Evolutionary conservation across 2,329 filamentous ascomycete species (phyloP).

Genomic region (Fusarium duplospermum): DNA sequence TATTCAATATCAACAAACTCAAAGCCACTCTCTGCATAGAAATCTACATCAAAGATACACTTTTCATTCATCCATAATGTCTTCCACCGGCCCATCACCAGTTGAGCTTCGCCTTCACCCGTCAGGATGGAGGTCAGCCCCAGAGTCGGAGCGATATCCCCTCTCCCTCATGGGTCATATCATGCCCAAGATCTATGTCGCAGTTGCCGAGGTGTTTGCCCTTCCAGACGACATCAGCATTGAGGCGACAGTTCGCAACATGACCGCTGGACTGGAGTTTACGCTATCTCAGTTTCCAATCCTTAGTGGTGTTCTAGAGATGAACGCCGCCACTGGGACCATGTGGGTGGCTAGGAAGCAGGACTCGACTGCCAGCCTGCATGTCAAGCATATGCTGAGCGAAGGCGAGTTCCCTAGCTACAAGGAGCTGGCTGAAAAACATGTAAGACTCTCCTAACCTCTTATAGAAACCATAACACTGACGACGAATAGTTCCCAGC

Average conservation of each 20-base stretch:
- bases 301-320: neutral
- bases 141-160: neutral
- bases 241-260: neutral
- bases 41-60: neutral
- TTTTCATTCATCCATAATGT: neutral
- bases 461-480: neutral
- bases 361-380: neutral
- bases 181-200: slow-evolving; percentile 33
- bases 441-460: neutral
- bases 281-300: slow-evolving; percentile 15
- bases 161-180: slow-evolving; percentile 24
- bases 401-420: neutral
- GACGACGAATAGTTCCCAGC: neutral
- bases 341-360: neutral
- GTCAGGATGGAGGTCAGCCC: neutral
- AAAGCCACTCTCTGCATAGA: neutral
- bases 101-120: neutral
- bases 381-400: neutral
- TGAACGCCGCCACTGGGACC: neutral
- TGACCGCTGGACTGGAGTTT: slow-evolving; percentile 13
- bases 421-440: neutral
- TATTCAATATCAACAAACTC: neutral
- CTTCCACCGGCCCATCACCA: neutral
- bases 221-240: neutral
- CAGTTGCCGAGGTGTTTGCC: slow-evolving; percentile 24